These are phyloP conservation scores for Sorghum bicolor DNA, from an alignment of 176 grass and related monocot species.

Conservation along the genomic window DNA sequence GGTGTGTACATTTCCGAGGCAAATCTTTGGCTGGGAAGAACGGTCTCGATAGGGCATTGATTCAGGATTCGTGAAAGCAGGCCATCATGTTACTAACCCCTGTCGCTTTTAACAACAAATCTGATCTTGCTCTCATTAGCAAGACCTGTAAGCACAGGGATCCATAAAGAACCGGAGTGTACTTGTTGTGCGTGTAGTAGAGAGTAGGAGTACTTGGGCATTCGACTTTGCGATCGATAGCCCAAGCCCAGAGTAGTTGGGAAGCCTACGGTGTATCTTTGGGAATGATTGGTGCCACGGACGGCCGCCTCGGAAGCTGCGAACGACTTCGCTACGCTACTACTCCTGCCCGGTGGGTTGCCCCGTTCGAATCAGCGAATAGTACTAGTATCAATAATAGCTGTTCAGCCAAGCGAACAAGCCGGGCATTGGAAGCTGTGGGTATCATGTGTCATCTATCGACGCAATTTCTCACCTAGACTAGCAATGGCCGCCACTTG, in stretches of 20 bases:
- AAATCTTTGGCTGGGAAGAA: neutral
- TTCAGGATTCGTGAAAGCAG: neutral
- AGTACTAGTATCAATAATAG: too few species aligned
- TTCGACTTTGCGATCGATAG: neutral
- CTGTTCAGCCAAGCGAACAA: too few species aligned
- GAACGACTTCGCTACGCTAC: neutral
- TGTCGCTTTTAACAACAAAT: neutral
- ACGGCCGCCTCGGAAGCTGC: neutral
- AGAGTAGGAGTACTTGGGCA: neutral
- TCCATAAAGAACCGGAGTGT: neutral
- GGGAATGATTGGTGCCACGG: slow-evolving; percentile 5
- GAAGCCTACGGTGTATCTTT: slow-evolving; percentile 8
- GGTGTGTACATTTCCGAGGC: neutral
- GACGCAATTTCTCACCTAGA: too few species aligned
- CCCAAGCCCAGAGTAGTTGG: neutral
- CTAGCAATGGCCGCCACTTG: too few species aligned
- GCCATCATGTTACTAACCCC: neutral
- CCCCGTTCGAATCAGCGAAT: too few species aligned
- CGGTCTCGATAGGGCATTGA: neutral
- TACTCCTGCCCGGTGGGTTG: neutral
- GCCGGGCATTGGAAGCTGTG: too few species aligned
- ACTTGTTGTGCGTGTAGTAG: neutral
- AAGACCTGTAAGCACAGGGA: neutral
- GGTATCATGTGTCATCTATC: too few species aligned
- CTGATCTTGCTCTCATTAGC: neutral